A percentile compares a stretch with the other conserved stretches of the same genome.
phyloP scores from a whole-genome alignment of 2,329 filamentous ascomycete genomes.

The Eurotiales sp. region DNA sequence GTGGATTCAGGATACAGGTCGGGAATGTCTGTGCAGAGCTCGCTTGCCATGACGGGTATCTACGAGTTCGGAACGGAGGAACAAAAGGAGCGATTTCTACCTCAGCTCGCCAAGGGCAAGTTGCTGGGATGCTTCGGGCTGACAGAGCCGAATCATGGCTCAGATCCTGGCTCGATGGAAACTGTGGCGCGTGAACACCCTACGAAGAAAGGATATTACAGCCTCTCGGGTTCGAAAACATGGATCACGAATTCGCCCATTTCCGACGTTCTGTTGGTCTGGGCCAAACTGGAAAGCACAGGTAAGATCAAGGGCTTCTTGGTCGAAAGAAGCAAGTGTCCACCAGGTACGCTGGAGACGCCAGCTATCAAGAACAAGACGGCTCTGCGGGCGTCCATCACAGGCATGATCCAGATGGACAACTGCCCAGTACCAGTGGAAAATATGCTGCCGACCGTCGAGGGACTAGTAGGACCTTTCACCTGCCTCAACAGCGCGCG shows the following conservation, averaged over 20 bases:
- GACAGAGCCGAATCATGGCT: constrained; percentile 90
- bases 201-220: constrained; percentile 75
- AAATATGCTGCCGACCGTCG: constrained; percentile 91
- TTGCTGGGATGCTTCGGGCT: constrained; percentile 81
- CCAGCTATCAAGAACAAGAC: constrained; percentile 94
- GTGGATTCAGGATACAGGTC: constrained; percentile 90
- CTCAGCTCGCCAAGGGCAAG: constrained; percentile 76
- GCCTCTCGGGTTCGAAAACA: constrained; percentile 78
- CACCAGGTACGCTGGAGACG: constrained; percentile 83
- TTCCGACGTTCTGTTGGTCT: constrained; percentile 77
- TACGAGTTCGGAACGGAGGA: constrained; percentile 82
- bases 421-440: constrained; percentile 80
- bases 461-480: constrained; percentile 85
- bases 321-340: constrained; percentile 79
- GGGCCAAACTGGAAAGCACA: constrained; percentile 87
- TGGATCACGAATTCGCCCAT: constrained; percentile 97
- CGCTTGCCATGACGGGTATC: constrained; percentile 89
- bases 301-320: constrained; percentile 94
- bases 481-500: constrained; percentile 90
- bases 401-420: constrained; percentile 96
- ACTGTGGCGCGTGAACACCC: constrained; percentile 79
- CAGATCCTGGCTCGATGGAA: constrained; percentile 89
- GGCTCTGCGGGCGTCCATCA: constrained; percentile 86
- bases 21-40: constrained; percentile 90
- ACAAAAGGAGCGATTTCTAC: constrained; percentile 79